A percentile compares a stretch with the other conserved stretches of the same genome.
Conservation (phyloP, 140 eudicot species). For the Cichorium intybus region DNA sequence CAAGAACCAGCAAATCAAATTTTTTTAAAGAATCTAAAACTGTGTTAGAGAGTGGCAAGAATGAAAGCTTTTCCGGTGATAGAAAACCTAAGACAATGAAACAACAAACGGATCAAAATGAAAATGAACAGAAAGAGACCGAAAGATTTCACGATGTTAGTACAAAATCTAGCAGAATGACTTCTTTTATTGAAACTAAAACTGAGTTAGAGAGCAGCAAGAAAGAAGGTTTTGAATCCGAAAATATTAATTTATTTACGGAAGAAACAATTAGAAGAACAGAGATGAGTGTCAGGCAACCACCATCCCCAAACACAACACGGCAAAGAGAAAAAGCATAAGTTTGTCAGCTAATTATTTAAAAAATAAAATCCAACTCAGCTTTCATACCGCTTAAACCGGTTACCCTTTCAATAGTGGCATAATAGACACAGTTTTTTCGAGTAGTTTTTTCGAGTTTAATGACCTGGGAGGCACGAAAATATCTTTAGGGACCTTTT, state of each 20-base stretch:
- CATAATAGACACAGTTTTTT: no score
- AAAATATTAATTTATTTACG: conserved; percentile 29
- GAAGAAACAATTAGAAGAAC: conserved; percentile 35
- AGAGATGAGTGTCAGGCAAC: no score
- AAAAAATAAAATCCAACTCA: no score
- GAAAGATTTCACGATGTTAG: conserved; percentile 22
- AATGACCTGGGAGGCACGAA: no score
- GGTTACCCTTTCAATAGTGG: no score
- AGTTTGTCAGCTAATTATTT: no score
- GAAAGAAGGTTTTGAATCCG: conserved; percentile 24
- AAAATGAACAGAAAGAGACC: conserved; percentile 24
- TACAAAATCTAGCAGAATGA: conserved; percentile 19
- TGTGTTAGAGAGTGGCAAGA: background rate
- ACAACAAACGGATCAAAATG: conserved; percentile 24
- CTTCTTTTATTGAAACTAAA: conserved; percentile 27
- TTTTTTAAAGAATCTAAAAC: background rate
- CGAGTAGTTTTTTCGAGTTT: no score
- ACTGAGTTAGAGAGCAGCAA: conserved; percentile 26
- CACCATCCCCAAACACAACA: no score
- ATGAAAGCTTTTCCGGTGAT: conserved; percentile 21
- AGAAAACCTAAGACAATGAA: conserved; percentile 25
- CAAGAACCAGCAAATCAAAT: background rate
- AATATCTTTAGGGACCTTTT: no score
- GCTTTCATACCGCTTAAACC: no score
- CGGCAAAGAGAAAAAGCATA: no score